Evolutionary conservation across 2,329 filamentous ascomycete species (phyloP).

Genomic region (Pestalotiopsis sp.): DNA sequence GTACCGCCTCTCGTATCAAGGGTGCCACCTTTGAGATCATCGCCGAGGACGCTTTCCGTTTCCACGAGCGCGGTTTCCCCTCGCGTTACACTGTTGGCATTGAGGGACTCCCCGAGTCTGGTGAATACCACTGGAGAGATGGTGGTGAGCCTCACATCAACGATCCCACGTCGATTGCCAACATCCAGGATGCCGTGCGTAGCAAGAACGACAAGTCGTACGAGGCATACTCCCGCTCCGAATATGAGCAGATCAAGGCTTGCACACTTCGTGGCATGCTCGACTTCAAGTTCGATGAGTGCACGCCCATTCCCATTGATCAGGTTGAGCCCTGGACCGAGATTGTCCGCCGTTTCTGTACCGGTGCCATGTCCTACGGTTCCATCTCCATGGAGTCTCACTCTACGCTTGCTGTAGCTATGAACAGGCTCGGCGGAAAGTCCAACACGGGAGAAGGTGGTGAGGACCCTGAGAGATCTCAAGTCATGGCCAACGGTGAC

Average conservation of each 20-base stretch:
- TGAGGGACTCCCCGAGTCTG: constrained; percentile 84
- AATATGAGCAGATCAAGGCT: constrained; percentile 95
- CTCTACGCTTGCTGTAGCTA: constrained; percentile 91
- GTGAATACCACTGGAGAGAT: constrained; percentile 98
- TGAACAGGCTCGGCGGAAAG: constrained; percentile 96
- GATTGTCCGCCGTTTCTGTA: constrained; percentile 94
- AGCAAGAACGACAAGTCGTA: constrained; percentile 99
- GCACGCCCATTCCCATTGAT: constrained; percentile 84
- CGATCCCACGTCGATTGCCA: constrained; percentile 91
- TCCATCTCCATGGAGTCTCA: constrained; percentile 99
- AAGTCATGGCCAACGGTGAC: constrained; percentile 86
- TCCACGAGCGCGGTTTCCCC: constrained; percentile 93
- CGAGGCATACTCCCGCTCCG: constrained; percentile 89
- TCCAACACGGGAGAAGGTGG: constrained; percentile 98
- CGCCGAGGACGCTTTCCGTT: constrained; percentile 89
- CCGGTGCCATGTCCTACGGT: constrained; percentile 97
- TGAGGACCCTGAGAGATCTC: constrained; percentile 89
- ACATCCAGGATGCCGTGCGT: constrained; percentile 94
- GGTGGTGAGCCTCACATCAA: constrained; percentile 95
- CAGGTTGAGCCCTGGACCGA: constrained; percentile 98
- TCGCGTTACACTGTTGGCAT: constrained; percentile 76
- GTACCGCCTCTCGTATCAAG: constrained; percentile 91
- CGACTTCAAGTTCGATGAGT: constrained; percentile 93
- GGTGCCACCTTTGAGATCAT: constrained; percentile 93
- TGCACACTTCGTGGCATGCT: constrained; percentile 93